A percentile compares a stretch with the other conserved stretches of the same genome.
Evolutionary conservation across 129 eudicot genomes (phyloP).

Genomic region (Tagetes erecta): DNA sequence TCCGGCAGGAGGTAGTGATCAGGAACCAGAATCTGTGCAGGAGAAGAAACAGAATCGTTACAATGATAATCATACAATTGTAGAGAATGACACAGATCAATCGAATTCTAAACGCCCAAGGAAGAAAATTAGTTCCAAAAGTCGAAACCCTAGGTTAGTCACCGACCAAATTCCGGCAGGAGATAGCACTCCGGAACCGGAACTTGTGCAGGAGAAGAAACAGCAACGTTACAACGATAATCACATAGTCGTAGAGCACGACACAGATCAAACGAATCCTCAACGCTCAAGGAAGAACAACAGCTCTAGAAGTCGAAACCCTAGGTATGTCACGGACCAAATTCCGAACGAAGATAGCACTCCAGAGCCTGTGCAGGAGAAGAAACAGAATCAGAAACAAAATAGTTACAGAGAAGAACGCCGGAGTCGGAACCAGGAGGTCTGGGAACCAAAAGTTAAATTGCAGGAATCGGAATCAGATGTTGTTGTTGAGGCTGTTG

Average conservation of each 20-base stretch:
- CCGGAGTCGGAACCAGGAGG: background rate
- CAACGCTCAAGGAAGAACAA: background rate
- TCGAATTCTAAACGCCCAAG: background rate
- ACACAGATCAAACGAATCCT: background rate
- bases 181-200: background rate
- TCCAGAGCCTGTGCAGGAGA: background rate
- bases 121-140: background rate
- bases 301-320: background rate
- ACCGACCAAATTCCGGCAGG: background rate
- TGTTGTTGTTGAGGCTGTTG: background rate
- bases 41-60: background rate
- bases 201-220: background rate
- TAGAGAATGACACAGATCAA: background rate
- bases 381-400: background rate
- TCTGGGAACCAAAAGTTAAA: background rate
- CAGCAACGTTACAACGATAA: background rate
- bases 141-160: conserved; percentile 17
- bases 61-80: too few relatives aligned
- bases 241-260: background rate
- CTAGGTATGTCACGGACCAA: conserved; percentile 1
- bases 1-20: background rate
- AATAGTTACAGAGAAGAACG: too few relatives aligned
- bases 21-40: background rate
- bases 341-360: background rate
- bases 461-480: too few relatives aligned